Percentiles rank a stretch among this genome's conserved stretches.
Evolutionary conservation across 2,329 filamentous ascomycete genomes (phyloP).

Genomic region (Phyllosticta citribraziliensis): DNA sequence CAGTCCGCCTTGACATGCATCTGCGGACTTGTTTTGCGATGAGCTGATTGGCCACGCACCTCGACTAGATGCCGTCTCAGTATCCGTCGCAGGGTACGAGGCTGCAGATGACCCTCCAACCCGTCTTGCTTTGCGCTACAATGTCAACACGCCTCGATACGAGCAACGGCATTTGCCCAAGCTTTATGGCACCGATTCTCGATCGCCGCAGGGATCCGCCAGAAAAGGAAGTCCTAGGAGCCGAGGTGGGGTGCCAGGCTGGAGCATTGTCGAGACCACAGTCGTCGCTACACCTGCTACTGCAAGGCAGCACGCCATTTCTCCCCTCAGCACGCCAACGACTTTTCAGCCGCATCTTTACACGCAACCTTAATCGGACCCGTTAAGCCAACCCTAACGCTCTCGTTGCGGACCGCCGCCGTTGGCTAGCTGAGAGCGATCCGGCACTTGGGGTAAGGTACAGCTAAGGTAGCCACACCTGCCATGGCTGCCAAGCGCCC

Average conservation of each 20-base stretch:
- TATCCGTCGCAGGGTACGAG: neutral
- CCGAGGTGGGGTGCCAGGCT: neutral
- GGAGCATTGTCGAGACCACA: neutral
- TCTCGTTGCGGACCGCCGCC: neutral
- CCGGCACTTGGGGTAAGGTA: neutral
- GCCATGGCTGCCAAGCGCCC: conserved; percentile 3
- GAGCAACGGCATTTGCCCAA: neutral
- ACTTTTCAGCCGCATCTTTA: neutral
- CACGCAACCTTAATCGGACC: neutral
- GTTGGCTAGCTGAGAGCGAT: neutral
- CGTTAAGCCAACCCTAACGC: neutral
- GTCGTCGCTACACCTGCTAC: neutral
- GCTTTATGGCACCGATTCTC: neutral
- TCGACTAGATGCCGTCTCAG: neutral
- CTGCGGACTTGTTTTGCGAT: neutral
- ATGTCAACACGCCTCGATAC: neutral
- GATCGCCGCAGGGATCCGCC: neutral
- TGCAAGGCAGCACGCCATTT: neutral
- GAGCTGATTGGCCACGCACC: neutral
- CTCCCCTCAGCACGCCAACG: neutral
- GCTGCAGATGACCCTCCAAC: neutral
- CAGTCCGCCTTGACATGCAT: neutral
- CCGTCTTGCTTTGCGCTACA: neutral
- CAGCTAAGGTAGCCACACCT: neutral
- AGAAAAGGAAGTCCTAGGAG: neutral